phyloP scores from a whole-genome alignment of 495 filamentous ascomycete species.

The Neurospora pannonica region DNA sequence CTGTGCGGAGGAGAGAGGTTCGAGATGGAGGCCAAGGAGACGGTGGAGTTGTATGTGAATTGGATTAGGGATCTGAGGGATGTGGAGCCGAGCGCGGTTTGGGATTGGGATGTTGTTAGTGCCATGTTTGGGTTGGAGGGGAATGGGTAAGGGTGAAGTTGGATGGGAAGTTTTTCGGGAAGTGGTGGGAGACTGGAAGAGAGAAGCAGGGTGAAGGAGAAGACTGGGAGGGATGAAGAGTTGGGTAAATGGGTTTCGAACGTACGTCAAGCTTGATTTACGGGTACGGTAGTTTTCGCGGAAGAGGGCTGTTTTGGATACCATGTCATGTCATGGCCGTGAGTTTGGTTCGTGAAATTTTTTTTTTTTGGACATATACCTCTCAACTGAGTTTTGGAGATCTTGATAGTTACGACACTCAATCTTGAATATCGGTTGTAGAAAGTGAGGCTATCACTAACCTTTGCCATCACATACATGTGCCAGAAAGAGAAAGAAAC shows the following conservation, averaged over 20 bases:
- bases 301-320: background rate
- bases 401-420: background rate
- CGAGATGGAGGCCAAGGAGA: conserved; percentile 37
- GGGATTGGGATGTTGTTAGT: conserved; percentile 44
- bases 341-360: background rate
- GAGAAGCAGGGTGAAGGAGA: background rate
- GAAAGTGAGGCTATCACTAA: background rate
- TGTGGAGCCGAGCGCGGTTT: conserved; percentile 37
- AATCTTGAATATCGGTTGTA: background rate
- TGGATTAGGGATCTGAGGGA: conserved; percentile 45
- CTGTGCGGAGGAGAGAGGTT: conserved; percentile 37
- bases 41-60: conserved; percentile 40
- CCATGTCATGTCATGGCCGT: background rate
- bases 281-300: too few relatives aligned
- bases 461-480: too few relatives aligned
- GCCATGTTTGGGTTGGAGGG: conserved; percentile 33
- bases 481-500: too few relatives aligned
- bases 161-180: background rate
- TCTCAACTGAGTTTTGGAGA: background rate
- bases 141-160: background rate
- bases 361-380: background rate
- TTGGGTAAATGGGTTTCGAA: background rate
- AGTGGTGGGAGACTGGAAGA: background rate
- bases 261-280: too few relatives aligned
- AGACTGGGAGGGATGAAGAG: background rate